phyloP scores from a whole-genome alignment of 2,329 filamentous ascomycete species.

The Aciculosporium take region DNA sequence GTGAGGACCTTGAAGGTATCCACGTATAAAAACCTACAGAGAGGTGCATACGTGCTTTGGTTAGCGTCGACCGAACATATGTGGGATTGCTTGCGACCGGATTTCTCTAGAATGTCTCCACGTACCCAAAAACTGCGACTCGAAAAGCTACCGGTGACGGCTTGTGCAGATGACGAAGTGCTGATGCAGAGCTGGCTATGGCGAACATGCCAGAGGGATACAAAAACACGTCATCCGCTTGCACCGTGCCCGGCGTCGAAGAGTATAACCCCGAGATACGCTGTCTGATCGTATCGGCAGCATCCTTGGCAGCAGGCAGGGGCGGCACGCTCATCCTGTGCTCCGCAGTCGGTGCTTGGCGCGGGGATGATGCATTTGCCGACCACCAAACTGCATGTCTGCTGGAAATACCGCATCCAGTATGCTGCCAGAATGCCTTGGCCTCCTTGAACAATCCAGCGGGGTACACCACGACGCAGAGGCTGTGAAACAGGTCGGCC shows the following conservation, averaged over 20 bases:
- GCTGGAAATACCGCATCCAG: constrained; percentile 16
- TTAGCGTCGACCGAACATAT: too few species aligned
- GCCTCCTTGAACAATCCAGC: constrained; percentile 9
- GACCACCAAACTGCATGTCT: constrained; percentile 14
- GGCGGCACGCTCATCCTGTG: neutral
- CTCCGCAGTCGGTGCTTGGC: neutral
- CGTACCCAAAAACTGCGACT: constrained; percentile 17
- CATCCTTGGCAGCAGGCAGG: constrained; percentile 4
- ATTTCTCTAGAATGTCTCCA: neutral
- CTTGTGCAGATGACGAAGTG: constrained; percentile 3
- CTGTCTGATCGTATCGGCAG: constrained; percentile 7
- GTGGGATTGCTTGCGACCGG: neutral
- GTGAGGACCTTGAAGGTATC: constrained; percentile 18
- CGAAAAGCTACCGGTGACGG: constrained; percentile 2
- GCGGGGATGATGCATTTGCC: constrained; percentile 11
- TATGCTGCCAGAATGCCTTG: constrained; percentile 18
- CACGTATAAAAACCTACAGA: constrained; percentile 15
- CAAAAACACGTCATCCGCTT: constrained; percentile 29
- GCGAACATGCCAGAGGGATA: constrained; percentile 38
- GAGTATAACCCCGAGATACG: constrained; percentile 11
- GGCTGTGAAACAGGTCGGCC: neutral
- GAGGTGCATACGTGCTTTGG: neutral
- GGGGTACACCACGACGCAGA: constrained; percentile 11
- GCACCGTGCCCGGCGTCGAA: constrained; percentile 6
- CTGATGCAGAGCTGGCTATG: constrained; percentile 19